phyloP scores from a whole-genome alignment of 1,139 yeast species.

The Ogataea hybrid region DNA sequence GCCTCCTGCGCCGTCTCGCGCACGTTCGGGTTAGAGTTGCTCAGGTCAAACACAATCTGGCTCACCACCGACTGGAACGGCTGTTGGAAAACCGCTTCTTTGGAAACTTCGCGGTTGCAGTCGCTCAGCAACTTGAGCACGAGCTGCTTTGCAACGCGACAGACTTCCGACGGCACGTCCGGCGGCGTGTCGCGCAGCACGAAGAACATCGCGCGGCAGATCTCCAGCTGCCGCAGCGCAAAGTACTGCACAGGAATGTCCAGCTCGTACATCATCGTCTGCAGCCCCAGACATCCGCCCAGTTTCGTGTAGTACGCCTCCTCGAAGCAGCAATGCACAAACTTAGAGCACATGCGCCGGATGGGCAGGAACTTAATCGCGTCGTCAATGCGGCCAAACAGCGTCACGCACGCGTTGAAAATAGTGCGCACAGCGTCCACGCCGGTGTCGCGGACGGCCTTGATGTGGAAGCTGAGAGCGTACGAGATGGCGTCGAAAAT shows the following conservation, averaged over 20 bases:
- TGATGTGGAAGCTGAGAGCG: slow-evolving; percentile 77
- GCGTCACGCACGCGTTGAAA: slow-evolving; percentile 56
- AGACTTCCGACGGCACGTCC: slow-evolving; percentile 81
- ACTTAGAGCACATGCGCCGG: slow-evolving; percentile 72
- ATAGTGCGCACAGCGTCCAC: slow-evolving; percentile 62
- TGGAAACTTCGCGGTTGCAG: slow-evolving; percentile 59
- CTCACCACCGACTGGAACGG: slow-evolving; percentile 85
- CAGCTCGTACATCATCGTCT: slow-evolving; percentile 67
- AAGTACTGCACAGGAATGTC: slow-evolving; percentile 72
- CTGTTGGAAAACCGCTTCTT: slow-evolving; percentile 61
- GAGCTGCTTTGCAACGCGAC: slow-evolving; percentile 66
- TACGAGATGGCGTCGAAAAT: slow-evolving; percentile 72
- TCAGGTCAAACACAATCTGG: slow-evolving; percentile 85
- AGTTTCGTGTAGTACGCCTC: slow-evolving; percentile 81
- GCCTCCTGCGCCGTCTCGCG: slow-evolving; percentile 80
- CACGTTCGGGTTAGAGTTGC: slow-evolving; percentile 82
- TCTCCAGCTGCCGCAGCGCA: slow-evolving; percentile 73
- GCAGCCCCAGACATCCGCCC: slow-evolving; percentile 86
- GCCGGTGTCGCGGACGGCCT: slow-evolving; percentile 70
- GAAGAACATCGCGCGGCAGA: slow-evolving; percentile 83
- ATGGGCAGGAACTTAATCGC: slow-evolving; percentile 73
- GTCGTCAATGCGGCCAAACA: slow-evolving; percentile 67
- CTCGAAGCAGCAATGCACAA: slow-evolving; percentile 89
- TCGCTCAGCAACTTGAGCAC: slow-evolving; percentile 62
- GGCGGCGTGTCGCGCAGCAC: slow-evolving; percentile 88